Conservation (phyloP, 768 basidiomycete genomes). For the Pleurotus tuber-regium region DNA sequence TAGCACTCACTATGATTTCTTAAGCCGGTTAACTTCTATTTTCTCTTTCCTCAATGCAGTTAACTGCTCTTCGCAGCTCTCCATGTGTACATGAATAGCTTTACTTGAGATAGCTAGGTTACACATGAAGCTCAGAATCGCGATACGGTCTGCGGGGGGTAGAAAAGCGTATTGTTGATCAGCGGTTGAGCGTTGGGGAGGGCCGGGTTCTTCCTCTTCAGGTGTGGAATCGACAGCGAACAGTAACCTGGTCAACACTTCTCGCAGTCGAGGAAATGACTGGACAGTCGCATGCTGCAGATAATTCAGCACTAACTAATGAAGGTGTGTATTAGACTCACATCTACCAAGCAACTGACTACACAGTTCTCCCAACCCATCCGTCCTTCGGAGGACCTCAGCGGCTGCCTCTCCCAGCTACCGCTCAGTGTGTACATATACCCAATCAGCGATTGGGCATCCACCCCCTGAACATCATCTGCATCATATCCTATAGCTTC, state of each 20-base stretch:
- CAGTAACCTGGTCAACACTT: constrained; percentile 67
- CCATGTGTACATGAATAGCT: constrained; percentile 84
- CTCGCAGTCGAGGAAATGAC: constrained; percentile 72
- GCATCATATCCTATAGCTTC: constrained; percentile 38
- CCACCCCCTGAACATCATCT: constrained; percentile 50
- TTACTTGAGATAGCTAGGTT: constrained; percentile 91
- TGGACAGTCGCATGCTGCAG: constrained; percentile 68
- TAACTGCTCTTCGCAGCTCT: constrained; percentile 83
- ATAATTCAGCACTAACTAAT: constrained; percentile 6
- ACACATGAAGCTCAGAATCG: constrained; percentile 84
- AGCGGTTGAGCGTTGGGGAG: constrained; percentile 41
- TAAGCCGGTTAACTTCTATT: constrained; percentile 89
- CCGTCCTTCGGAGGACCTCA: constrained; percentile 70
- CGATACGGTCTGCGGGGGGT: constrained; percentile 75
- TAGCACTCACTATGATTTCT: constrained; percentile 78
- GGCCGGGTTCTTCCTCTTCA: constrained; percentile 34
- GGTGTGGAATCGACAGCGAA: constrained; percentile 56
- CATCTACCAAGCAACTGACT: constrained; percentile 86
- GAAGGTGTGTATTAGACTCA: constrained; percentile 38
- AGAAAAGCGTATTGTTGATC: constrained; percentile 71
- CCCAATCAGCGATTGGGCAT: constrained; percentile 58
- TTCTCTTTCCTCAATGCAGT: constrained; percentile 94
- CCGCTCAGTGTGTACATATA: constrained; percentile 82
- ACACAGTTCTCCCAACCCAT: constrained; percentile 92
- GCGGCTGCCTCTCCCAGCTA: constrained; percentile 79